Evolutionary conservation across 2,329 filamentous ascomycete genomes (phyloP).

Genomic region (Colletotrichum spaethianum): DNA sequence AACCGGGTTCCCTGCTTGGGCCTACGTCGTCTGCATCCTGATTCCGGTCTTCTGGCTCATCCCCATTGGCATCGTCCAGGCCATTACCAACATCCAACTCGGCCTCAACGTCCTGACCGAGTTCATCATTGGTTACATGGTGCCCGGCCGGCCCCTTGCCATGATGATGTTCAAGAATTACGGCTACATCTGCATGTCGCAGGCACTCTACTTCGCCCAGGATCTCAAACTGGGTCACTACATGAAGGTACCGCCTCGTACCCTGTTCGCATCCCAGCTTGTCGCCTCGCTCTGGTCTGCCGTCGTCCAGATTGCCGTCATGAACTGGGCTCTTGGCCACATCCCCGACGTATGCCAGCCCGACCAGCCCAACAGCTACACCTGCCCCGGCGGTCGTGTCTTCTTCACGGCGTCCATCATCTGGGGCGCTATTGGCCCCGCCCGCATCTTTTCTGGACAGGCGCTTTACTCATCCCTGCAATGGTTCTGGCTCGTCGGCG

Average conservation of each 20-base stretch:
- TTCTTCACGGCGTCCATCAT: conserved; percentile 80
- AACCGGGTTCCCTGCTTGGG: conserved; percentile 72
- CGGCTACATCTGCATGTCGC: conserved; percentile 77
- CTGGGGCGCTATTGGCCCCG: conserved; percentile 81
- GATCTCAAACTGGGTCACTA: conserved; percentile 80
- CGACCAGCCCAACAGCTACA: conserved; percentile 69
- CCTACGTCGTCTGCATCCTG: conserved; percentile 69
- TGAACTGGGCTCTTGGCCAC: conserved; percentile 75
- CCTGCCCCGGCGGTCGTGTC: conserved; percentile 67
- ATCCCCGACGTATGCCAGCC: conserved; percentile 74
- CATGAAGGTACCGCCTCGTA: conserved; percentile 75
- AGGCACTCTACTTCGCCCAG: conserved; percentile 75
- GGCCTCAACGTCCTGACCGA: conserved; percentile 81
- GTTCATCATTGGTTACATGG: conserved; percentile 81
- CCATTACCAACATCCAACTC: conserved; percentile 73
- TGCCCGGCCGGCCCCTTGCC: conserved; percentile 77
- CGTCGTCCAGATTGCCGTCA: conserved; percentile 73
- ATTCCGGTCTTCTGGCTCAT: conserved; percentile 72
- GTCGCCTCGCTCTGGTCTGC: conserved; percentile 73
- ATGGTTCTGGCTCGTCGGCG: conserved; percentile 81
- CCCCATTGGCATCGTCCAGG: conserved; percentile 73
- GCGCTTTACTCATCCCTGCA: conserved; percentile 75
- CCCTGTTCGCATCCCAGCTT: conserved; percentile 73
- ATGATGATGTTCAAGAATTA: conserved; percentile 88
- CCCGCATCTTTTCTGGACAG: conserved; percentile 75